Evolutionary conservation across 176 grass and related monocot genomes (phyloP).

Genomic region (Canna indica): DNA sequence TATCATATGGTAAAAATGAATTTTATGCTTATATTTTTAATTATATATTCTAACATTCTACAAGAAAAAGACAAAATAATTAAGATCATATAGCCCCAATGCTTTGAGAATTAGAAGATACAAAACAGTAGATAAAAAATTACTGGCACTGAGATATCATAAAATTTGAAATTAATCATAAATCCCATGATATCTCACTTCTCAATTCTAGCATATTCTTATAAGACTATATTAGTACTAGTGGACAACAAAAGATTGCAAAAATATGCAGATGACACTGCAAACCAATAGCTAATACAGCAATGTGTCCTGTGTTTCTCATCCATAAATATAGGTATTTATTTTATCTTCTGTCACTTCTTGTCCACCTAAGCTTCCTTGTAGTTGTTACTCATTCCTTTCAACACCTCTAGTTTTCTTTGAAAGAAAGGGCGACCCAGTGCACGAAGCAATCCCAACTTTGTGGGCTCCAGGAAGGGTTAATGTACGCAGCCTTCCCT

Average conservation of each 20-base stretch:
- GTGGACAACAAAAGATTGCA: background rate
- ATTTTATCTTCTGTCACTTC: too few relatives aligned
- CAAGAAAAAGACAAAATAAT: background rate
- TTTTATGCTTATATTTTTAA: background rate
- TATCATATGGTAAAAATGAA: too few relatives aligned
- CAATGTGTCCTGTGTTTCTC: too few relatives aligned
- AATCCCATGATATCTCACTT: background rate
- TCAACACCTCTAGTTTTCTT: too few relatives aligned
- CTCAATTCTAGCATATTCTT: background rate
- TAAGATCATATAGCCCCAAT: background rate
- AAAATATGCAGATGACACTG: background rate
- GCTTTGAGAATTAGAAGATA: background rate
- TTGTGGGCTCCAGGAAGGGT: too few relatives aligned
- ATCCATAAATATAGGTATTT: too few relatives aligned
- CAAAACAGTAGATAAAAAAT: background rate
- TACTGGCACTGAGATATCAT: background rate
- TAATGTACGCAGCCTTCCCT: too few relatives aligned
- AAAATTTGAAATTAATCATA: background rate
- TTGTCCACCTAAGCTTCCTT: too few relatives aligned
- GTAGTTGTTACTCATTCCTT: too few relatives aligned
- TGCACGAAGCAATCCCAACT: too few relatives aligned
- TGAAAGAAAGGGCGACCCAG: too few relatives aligned
- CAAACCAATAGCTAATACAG: too few relatives aligned
- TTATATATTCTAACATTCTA: background rate
- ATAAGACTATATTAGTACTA: background rate